Conservation (phyloP, 176 grass and related monocot species). For the Sorghum bicolor region DNA sequence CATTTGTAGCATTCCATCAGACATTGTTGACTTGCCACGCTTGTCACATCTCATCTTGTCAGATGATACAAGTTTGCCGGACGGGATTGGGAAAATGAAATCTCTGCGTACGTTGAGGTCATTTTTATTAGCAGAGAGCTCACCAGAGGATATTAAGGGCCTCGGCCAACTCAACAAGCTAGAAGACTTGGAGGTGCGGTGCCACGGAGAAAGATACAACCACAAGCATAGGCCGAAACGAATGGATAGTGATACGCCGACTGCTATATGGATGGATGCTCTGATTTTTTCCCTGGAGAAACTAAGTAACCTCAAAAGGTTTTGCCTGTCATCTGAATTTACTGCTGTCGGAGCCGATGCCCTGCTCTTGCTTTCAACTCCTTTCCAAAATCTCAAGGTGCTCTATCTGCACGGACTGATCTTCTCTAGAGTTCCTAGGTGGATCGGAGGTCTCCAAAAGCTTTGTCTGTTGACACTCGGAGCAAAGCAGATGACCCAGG, state of each 20-base stretch:
- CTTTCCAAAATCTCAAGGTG: neutral
- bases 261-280: neutral
- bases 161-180: neutral
- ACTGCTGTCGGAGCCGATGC: neutral
- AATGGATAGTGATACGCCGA: too few species aligned
- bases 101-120: neutral
- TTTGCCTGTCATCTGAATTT: neutral
- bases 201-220: too few species aligned
- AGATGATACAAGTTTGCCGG: neutral
- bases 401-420: neutral
- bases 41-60: neutral
- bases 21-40: neutral
- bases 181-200: too few species aligned
- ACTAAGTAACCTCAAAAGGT: neutral
- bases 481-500: too few species aligned
- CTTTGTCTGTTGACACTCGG: too few species aligned
- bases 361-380: neutral
- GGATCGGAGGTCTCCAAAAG: too few species aligned
- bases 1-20: neutral
- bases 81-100: neutral
- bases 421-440: neutral
- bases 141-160: neutral
- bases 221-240: too few species aligned
- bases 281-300: neutral
- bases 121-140: neutral